Percentiles rank a stretch among this genome's conserved stretches.
These are phyloP conservation scores for Populus pruinosa DNA, from an alignment of 345 rosid species.

Conservation along the genomic window DNA sequence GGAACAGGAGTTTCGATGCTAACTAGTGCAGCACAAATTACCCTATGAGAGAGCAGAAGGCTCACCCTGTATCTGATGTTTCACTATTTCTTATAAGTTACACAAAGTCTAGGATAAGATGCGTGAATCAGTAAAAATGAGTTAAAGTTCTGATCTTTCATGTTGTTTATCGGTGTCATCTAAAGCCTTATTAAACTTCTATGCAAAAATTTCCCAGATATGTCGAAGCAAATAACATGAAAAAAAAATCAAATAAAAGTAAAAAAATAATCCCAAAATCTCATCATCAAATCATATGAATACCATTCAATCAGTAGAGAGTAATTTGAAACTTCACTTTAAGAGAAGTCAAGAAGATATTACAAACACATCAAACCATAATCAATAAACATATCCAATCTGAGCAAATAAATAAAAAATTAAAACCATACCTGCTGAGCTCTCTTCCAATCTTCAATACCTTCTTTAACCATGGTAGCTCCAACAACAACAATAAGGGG, in stretches of 20 bases:
- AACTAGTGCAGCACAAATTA: not conserved
- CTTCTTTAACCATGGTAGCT: slow-evolving; percentile 87
- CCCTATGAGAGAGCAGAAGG: not conserved
- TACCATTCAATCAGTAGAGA: not conserved
- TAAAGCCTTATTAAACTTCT: not conserved
- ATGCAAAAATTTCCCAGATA: not conserved
- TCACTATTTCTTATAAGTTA: not conserved
- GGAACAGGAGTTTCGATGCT: not conserved
- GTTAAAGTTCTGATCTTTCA: not conserved
- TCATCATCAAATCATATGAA: not conserved
- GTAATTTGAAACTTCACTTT: not conserved
- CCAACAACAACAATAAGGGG: slow-evolving; percentile 76
- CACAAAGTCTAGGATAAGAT: not conserved
- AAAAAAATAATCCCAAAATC: not conserved
- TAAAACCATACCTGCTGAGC: slow-evolving; percentile 57
- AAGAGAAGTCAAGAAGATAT: not conserved
- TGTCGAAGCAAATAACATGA: not conserved
- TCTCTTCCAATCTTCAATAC: slow-evolving; percentile 81
- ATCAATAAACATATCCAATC: not conserved
- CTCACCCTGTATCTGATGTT: not conserved
- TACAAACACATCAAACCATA: not conserved
- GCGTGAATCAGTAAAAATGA: not conserved
- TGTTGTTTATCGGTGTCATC: not conserved
- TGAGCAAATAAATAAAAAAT: not conserved
- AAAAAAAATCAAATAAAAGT: not conserved